Evolutionary conservation across 257 asterid species (phyloP).

Genomic region (Solanum habrochaites): DNA sequence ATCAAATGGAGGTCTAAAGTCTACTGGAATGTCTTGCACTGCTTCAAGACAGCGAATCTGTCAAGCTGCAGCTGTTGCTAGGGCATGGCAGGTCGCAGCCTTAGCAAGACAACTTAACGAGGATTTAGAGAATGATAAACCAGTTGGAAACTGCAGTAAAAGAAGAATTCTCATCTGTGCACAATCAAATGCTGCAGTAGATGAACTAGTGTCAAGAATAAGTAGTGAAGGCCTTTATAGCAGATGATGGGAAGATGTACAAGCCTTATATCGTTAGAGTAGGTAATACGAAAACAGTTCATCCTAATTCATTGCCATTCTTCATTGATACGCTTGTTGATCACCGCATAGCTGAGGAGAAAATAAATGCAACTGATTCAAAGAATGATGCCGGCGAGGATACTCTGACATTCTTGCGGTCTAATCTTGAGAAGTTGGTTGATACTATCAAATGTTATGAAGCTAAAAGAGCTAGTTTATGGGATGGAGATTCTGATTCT

Average conservation of each 20-base stretch:
- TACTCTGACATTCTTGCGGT: conserved; percentile 38
- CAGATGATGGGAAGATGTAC: conserved; percentile 54
- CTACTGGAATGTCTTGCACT: conserved; percentile 18
- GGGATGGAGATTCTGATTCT: conserved; percentile 40
- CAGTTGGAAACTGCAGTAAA: conserved; percentile 35
- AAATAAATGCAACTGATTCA: conserved; percentile 28
- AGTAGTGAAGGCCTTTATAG: conserved; percentile 72
- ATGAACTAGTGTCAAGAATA: conserved; percentile 86
- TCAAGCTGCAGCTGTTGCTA: conserved; percentile 80
- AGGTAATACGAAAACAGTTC: conserved; percentile 86
- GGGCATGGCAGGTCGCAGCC: conserved; percentile 99
- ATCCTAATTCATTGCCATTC: conserved; percentile 79
- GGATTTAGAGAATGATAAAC: conserved; percentile 30
- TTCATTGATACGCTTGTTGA: conserved; percentile 91
- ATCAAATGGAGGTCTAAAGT: conserved; percentile 20
- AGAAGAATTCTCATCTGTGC: conserved; percentile 95
- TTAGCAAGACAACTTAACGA: conserved; percentile 64
- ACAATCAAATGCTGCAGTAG: conserved; percentile 98
- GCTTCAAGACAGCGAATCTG: conserved; percentile 35
- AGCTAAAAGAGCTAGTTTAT: conserved; percentile 63
- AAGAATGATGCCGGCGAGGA: conserved; percentile 31
- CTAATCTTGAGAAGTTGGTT: conserved; percentile 74
- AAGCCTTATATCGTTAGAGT: conserved; percentile 94
- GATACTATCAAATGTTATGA: conserved; percentile 73
- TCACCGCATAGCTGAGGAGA: conserved; percentile 59